Evolutionary conservation across 129 eudicot genomes (phyloP), one percentile per base, ranked within the genome.

Genomic region (Sambucus nigra): DNA sequence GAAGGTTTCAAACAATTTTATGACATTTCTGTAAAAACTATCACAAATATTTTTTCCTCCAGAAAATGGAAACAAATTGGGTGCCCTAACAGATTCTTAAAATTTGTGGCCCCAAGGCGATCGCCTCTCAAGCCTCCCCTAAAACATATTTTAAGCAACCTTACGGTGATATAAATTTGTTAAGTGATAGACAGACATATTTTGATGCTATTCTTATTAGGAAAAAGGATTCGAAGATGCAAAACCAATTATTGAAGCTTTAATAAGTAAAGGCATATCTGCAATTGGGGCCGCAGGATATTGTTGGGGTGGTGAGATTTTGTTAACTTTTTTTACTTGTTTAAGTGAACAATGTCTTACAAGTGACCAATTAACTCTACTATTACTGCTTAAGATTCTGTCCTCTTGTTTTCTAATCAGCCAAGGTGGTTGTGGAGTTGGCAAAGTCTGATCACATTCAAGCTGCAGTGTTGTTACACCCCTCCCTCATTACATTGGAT

Each of bases 291-390:
- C 81, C 54, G 86, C 74, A 48, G 86, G 81, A 46, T 73, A 60
- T 62, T 79, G 86, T 72, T 79, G 75, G 73, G 81, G 86, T 10
- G 86, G 86, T 79, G 22, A 61, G 82, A 49, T 48, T 54, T 31
- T 39, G 31, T 38, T 25, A 13, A 23, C 19, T 23, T 13, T 25
- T 27, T 23, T n/a, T n/a, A n/a, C n/a, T n/a, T n/a, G n/a, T n/a
- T n/a, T n/a, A n/a, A n/a, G n/a, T n/a, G n/a, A n/a, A 31, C 8
- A 31, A 31, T 31, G 38, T 31, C 38, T 31, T 31, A 31, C 38
- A 31, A 31, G 38, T 31, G 38, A 7, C 29, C n/a, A n/a, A n/a
- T n/a, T n/a, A n/a, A n/a, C n/a, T n/a, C n/a, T n/a, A n/a, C n/a
- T 15, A 21, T 15, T 29, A 21, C 26, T 45, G 47, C 7, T 53